These are phyloP conservation scores for Verticillium tricorpus DNA, from an alignment of 2,329 filamentous ascomycete species.

Conservation along the genomic window DNA sequence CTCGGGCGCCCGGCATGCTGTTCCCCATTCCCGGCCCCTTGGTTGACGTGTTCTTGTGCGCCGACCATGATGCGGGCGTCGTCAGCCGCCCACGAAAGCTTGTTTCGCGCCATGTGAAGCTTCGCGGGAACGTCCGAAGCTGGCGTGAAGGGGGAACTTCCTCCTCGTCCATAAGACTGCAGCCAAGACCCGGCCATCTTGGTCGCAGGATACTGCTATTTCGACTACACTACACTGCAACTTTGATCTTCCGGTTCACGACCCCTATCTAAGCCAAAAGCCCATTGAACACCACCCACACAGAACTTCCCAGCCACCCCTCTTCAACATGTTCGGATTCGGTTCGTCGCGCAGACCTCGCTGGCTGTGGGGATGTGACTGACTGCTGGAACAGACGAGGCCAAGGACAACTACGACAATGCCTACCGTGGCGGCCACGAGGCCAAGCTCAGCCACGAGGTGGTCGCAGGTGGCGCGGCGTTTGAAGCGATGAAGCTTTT, in stretches of 20 bases:
- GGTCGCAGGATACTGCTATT: not conserved
- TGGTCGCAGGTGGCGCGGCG: constrained; percentile 69
- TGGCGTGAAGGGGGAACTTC: not conserved
- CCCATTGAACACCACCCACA: no score
- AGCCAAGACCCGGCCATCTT: not conserved
- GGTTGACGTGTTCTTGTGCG: not conserved
- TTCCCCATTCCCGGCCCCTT: not conserved
- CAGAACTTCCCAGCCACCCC: no score
- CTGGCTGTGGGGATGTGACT: not conserved
- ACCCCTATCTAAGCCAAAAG: no score
- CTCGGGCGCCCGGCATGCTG: not conserved
- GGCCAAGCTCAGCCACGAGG: constrained; percentile 52
- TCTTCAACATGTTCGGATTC: constrained; percentile 13
- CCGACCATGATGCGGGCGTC: not conserved
- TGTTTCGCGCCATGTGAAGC: not conserved
- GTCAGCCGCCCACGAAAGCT: not conserved
- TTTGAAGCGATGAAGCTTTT: constrained; percentile 79
- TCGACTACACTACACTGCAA: not conserved
- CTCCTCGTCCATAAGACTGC: not conserved
- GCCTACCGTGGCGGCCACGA: constrained; percentile 21
- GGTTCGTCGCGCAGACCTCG: not conserved
- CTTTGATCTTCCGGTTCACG: not conserved
- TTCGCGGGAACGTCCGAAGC: not conserved
- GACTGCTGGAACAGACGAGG: constrained; percentile 5
- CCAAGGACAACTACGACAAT: constrained; percentile 15